Evolutionary conservation across 106 monocot genomes (phyloP), one percentile per base, ranked within the genome.

Genomic region (Dendrobium huoshanense): DNA sequence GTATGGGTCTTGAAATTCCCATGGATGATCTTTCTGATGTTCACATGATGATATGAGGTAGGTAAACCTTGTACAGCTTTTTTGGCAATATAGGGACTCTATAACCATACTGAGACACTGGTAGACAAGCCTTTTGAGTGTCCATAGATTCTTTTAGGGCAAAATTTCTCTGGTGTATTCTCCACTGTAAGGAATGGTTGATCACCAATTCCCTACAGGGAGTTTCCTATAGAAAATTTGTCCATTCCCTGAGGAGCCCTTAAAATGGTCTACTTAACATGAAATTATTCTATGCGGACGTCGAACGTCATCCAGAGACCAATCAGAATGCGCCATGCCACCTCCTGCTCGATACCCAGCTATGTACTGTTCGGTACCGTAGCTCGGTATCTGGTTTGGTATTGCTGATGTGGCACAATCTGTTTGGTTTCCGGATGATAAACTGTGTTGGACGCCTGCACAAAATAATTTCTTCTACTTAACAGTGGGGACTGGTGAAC

Each of bases 21-120:
- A 84, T 89, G 86, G 89, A 89, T 44, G 89, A 89, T 77, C 86
- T 89, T 44, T 89, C 89, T n/a, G 86, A 89, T 64, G 79, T 89
- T 29, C 85, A 83, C 31, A 75, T 84, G 87, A 81, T 86, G 78
- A 54, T 84, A 40, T 84, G 41, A 85, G 75, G 45, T 42, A 20
- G 15, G 72, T 51, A 51, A 25, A 37, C 70, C 33, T 37, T 70
- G 70, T 70, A 70, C 70, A 70, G 70, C 15, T 37, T 70, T 70
- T 64, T 25, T 25, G 45, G 25, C 61, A 29, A 65, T 31, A 40
- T 31, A 40, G 70, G 5, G 7, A n/a, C 59, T 76, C 10, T 51
- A 51, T 51, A 51, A 51, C 51, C 41, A 42, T 58, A 17, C 75
- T 55, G 24, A 18, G 20, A 51, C 15, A 51, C 77, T 73, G 6